A percentile compares a stretch with the other conserved stretches of the same genome.
Evolutionary conservation across 306 rosid species (phyloP).

Genomic region (Cicer pinnatifidum): DNA sequence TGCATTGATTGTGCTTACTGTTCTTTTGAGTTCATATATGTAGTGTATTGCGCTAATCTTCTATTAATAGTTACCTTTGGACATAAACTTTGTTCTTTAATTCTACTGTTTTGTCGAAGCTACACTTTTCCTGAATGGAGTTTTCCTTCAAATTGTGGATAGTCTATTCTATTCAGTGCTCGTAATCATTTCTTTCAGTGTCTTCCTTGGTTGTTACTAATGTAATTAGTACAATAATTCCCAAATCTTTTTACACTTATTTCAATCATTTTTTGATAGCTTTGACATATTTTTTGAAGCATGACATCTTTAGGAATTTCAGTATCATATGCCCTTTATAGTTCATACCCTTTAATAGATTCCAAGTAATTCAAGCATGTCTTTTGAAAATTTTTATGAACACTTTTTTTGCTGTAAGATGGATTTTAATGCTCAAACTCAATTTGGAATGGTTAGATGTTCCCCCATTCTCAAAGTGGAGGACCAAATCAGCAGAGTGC

Average conservation of each 20-base stretch:
- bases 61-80: constrained; percentile 3
- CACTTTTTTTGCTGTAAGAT: constrained; percentile 17
- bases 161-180: constrained; percentile 1
- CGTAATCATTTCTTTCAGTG: constrained; percentile 10
- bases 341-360: constrained; percentile 8
- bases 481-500: constrained; percentile 72
- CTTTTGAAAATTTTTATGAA: constrained; percentile 19
- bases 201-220: neutral
- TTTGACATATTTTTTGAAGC: constrained; percentile 17
- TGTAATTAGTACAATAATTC: constrained; percentile 6
- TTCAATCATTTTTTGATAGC: constrained; percentile 28
- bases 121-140: neutral
- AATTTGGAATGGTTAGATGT: constrained; percentile 68
- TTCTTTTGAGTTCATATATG: neutral
- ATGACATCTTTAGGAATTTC: constrained; percentile 1
- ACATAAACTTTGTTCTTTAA: neutral
- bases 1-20: neutral
- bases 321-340: constrained; percentile 5
- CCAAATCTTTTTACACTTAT: neutral
- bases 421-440: constrained; percentile 38
- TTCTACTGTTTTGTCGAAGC: neutral
- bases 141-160: constrained; percentile 25
- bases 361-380: constrained; percentile 7
- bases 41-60: neutral
- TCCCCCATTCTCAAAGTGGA: constrained; percentile 72